phyloP scores from a whole-genome alignment of 148 eudicot genomes.

The Rhododendron molle region DNA sequence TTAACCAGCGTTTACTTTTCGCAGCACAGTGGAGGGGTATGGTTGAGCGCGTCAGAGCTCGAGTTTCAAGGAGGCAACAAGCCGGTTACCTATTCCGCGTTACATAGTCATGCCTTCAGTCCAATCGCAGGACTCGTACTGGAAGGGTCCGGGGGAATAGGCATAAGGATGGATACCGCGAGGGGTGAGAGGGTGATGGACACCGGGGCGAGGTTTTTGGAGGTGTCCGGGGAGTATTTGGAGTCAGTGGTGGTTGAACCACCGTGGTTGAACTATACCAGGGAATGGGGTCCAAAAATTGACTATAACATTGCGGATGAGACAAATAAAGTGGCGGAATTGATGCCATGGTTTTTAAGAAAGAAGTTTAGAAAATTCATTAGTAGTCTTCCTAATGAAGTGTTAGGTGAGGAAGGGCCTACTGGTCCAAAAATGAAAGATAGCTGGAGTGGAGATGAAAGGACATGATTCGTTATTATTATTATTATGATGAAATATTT shows the following conservation, averaged over 20 bases:
- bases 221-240: conserved; percentile 23
- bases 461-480: not conserved
- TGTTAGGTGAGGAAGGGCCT: conserved; percentile 44
- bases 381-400: conserved; percentile 25
- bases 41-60: conserved; percentile 25
- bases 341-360: conserved; percentile 24
- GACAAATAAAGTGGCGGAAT: conserved; percentile 16
- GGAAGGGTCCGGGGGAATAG: conserved; percentile 21
- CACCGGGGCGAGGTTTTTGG: conserved; percentile 17
- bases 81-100: conserved; percentile 27
- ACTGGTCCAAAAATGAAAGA: conserved; percentile 38
- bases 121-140: conserved; percentile 20
- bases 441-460: conserved; percentile 42
- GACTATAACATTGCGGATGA: conserved; percentile 22
- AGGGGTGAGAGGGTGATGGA: conserved; percentile 23
- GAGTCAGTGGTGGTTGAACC: conserved; percentile 25
- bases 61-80: conserved; percentile 31
- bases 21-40: conserved; percentile 28
- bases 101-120: conserved; percentile 27
- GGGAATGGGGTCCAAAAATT: conserved; percentile 45
- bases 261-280: conserved; percentile 30
- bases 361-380: conserved; percentile 12
- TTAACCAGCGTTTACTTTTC: conserved; percentile 28
- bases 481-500: not conserved
- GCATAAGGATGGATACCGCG: conserved; percentile 28